phyloP scores from a whole-genome alignment of 2,329 filamentous ascomycete species.

The Myriosclerotinia duriaeana region DNA sequence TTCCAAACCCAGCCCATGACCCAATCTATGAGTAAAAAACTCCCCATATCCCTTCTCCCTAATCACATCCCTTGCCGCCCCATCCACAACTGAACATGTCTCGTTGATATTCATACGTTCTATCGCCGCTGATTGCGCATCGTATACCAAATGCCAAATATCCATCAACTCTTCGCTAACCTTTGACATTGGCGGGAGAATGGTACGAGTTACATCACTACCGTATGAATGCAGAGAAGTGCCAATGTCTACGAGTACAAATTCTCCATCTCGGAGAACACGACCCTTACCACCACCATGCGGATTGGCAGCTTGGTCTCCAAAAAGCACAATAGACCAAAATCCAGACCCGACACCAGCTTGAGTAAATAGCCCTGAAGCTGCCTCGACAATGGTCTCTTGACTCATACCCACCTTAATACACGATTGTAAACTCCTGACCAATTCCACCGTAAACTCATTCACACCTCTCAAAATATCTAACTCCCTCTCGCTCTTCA shows the following conservation, averaged over 20 bases:
- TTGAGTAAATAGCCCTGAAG: slow-evolving; percentile 52
- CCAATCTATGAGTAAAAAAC: slow-evolving; percentile 60
- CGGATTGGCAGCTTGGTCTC: slow-evolving; percentile 43
- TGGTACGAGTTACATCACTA: slow-evolving; percentile 62
- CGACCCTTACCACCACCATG: slow-evolving; percentile 47
- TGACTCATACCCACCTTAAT: slow-evolving; percentile 56
- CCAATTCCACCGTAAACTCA: slow-evolving; percentile 59
- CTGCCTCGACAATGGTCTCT: slow-evolving; percentile 53
- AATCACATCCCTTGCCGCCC: slow-evolving; percentile 58
- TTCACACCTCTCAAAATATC: slow-evolving; percentile 60
- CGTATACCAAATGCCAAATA: slow-evolving; percentile 59
- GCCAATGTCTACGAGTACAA: slow-evolving; percentile 62
- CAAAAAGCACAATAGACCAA: slow-evolving; percentile 64
- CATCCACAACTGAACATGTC: slow-evolving; percentile 59
- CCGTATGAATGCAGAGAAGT: slow-evolving; percentile 58
- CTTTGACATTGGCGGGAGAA: slow-evolving; percentile 39
- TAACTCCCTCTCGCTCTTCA: slow-evolving; percentile 56
- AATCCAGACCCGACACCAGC: slow-evolving; percentile 55
- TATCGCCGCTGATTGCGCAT: slow-evolving; percentile 57
- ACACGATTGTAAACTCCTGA: slow-evolving; percentile 55
- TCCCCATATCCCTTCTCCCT: slow-evolving; percentile 48
- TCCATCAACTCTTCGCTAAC: slow-evolving; percentile 42
- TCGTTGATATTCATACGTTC: slow-evolving; percentile 51
- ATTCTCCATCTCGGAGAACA: slow-evolving; percentile 52
- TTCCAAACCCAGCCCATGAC: slow-evolving; percentile 64